Conservation (phyloP, 2,329 filamentous ascomycete genomes). For the Stemphylium beticola region DNA sequence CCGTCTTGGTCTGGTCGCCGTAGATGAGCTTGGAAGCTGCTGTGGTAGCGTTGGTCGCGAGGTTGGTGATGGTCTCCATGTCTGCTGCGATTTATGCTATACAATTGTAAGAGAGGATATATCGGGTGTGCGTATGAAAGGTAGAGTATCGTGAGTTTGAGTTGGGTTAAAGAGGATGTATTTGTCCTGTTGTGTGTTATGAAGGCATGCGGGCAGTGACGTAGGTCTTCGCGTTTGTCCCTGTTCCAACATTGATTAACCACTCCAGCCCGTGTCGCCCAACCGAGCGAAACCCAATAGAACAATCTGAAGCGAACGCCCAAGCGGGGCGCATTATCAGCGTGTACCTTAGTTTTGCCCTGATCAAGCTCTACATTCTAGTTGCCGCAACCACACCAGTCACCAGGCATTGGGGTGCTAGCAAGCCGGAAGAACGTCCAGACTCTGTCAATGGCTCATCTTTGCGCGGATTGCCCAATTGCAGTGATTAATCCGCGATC, state of each 20-base stretch:
- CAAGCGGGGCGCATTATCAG: slow-evolving; percentile 18
- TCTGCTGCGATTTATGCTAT: slow-evolving; percentile 4
- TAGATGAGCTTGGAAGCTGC: slow-evolving; percentile 48
- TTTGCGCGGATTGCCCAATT: too few species aligned
- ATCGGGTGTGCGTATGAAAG: neutral
- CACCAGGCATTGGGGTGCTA: neutral
- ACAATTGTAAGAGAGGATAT: slow-evolving; percentile 1
- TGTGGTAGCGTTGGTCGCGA: slow-evolving; percentile 30
- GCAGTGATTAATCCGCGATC: too few species aligned
- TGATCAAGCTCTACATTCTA: neutral
- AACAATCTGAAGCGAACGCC: slow-evolving; percentile 21
- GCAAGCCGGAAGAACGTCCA: neutral
- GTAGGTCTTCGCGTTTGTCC: slow-evolving; percentile 24
- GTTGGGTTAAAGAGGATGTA: slow-evolving; percentile 9
- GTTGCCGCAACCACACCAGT: too few species aligned
- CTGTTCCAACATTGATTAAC: slow-evolving; percentile 6
- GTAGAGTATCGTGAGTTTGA: slow-evolving; percentile 3
- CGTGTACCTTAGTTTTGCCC: slow-evolving; percentile 6
- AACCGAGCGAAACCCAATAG: slow-evolving; percentile 17
- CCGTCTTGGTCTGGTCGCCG: slow-evolving; percentile 36
- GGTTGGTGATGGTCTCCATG: slow-evolving; percentile 51
- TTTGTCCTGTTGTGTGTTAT: slow-evolving; percentile 14
- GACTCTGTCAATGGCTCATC: neutral
- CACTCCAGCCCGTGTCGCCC: slow-evolving; percentile 15
- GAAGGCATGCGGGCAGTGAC: slow-evolving; percentile 25